phyloP scores from a whole-genome alignment of 1,284 basidiomycete genomes.

The Cutaneotrichosporon mucoides region DNA sequence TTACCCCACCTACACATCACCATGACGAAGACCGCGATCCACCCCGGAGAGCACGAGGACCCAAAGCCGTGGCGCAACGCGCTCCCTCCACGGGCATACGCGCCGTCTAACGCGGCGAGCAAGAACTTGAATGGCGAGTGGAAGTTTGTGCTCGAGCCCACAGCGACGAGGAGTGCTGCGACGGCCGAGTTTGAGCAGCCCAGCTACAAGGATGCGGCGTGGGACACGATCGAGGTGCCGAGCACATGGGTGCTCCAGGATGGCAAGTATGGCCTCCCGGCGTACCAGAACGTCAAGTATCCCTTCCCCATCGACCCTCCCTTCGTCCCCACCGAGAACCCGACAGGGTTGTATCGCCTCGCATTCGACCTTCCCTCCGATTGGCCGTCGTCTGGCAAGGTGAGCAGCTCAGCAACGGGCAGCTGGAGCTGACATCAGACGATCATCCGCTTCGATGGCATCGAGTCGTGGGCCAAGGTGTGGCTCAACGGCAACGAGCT shows the following conservation, averaged over 20 bases:
- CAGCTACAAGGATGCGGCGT: slow-evolving; percentile 3
- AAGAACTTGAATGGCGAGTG: slow-evolving; percentile 22
- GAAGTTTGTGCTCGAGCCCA: slow-evolving; percentile 18
- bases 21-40: slow-evolving; percentile 3
- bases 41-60: slow-evolving; percentile 20
- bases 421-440: slow-evolving; percentile 1
- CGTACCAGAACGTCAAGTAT: slow-evolving; percentile 20
- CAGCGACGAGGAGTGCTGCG: not conserved
- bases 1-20: not conserved
- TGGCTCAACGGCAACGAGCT: slow-evolving; percentile 24
- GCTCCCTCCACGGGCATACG: slow-evolving; percentile 19
- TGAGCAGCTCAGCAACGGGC: not conserved
- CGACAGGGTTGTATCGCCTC: slow-evolving; percentile 16
- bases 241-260: slow-evolving; percentile 18
- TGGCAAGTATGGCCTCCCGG: slow-evolving; percentile 8
- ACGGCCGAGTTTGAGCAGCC: slow-evolving; percentile 7
- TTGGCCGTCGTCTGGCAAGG: slow-evolving; percentile 8
- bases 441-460: slow-evolving; percentile 25
- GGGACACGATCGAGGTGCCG: slow-evolving; percentile 14
- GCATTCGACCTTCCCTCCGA: slow-evolving; percentile 5
- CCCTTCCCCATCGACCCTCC: slow-evolving; percentile 19
- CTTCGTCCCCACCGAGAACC: slow-evolving; percentile 17
- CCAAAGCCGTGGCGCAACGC: slow-evolving; percentile 9
- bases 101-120: slow-evolving; percentile 1
- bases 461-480: slow-evolving; percentile 27